A percentile compares a stretch with the other conserved stretches of the same genome.
Evolutionary conservation across 371 early-diverging fungal species (phyloP).

Genomic region (Syncephalastrum racemosum): DNA sequence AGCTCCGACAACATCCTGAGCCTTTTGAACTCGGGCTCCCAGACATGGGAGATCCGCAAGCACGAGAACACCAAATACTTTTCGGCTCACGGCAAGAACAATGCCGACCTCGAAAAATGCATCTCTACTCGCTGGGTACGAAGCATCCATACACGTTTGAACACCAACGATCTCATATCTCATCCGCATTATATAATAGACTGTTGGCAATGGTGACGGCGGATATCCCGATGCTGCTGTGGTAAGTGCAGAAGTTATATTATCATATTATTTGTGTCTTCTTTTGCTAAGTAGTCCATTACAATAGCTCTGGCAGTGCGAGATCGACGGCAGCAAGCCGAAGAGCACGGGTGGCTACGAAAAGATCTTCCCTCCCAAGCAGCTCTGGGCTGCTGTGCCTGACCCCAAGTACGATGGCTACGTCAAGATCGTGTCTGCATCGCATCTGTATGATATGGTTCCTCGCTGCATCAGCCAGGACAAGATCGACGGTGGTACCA

Average conservation of each 20-base stretch:
- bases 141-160: background rate
- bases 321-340: slow-evolving; percentile 19
- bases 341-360: slow-evolving; percentile 25
- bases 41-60: slow-evolving; percentile 20
- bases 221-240: slow-evolving; percentile 39
- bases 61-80: slow-evolving; percentile 29
- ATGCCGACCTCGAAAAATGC: slow-evolving; percentile 27
- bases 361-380: slow-evolving; percentile 27
- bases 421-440: slow-evolving; percentile 29
- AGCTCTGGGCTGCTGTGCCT: slow-evolving; percentile 33
- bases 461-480: slow-evolving; percentile 26
- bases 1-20: slow-evolving; percentile 19
- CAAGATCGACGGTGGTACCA: slow-evolving; percentile 29
- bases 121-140: slow-evolving; percentile 37
- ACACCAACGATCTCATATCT: background rate
- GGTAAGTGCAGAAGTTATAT: slow-evolving; percentile 9
- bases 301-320: slow-evolving; percentile 38
- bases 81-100: slow-evolving; percentile 24
- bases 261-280: background rate
- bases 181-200: background rate
- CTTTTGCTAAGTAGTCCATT: slow-evolving; percentile 2
- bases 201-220: slow-evolving; percentile 13
- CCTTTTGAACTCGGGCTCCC: slow-evolving; percentile 8
- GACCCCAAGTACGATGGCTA: slow-evolving; percentile 19
- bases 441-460: slow-evolving; percentile 37